Percentiles rank a stretch among this genome's conserved stretches.
Evolutionary conservation across 73 alveolate genomes (phyloP).

Genomic region (Paramecium tetraurelia): DNA sequence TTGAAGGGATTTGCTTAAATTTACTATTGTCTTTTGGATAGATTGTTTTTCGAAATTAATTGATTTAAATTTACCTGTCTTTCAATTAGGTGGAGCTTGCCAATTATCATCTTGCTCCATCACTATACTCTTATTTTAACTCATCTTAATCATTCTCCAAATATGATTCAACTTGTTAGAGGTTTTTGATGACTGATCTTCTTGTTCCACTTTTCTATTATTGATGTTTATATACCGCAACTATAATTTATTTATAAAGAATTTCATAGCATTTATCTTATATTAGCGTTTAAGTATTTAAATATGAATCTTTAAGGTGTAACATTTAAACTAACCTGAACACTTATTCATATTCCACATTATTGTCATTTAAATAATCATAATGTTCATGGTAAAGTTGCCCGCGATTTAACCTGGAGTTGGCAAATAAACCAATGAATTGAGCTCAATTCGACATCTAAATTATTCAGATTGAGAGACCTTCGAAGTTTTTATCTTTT

Average conservation of each 20-base stretch:
- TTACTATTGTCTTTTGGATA: conserved; percentile 11
- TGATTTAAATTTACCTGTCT: not conserved
- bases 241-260: no score
- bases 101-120: not conserved
- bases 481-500: not conserved
- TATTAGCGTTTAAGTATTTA: no score
- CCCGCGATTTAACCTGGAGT: not conserved
- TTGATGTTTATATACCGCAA: not conserved
- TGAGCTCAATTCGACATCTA: not conserved
- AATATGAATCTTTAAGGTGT: no score
- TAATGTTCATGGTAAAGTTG: not conserved
- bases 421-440: not conserved
- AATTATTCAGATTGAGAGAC: not conserved
- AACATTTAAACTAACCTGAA: not conserved
- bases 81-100: conserved; percentile 12
- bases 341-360: conserved; percentile 37
- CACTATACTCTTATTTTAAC: conserved; percentile 2
- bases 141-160: conserved; percentile 2
- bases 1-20: not conserved
- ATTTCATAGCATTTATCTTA: no score
- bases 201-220: conserved; percentile 1
- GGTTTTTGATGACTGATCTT: conserved; percentile 30
- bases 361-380: not conserved
- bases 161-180: conserved; percentile 19
- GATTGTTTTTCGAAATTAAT: not conserved